A percentile compares a stretch with the other conserved stretches of the same genome.
phyloP scores from a whole-genome alignment of 176 grass and related monocot species.

The Carex myosuroides region DNA sequence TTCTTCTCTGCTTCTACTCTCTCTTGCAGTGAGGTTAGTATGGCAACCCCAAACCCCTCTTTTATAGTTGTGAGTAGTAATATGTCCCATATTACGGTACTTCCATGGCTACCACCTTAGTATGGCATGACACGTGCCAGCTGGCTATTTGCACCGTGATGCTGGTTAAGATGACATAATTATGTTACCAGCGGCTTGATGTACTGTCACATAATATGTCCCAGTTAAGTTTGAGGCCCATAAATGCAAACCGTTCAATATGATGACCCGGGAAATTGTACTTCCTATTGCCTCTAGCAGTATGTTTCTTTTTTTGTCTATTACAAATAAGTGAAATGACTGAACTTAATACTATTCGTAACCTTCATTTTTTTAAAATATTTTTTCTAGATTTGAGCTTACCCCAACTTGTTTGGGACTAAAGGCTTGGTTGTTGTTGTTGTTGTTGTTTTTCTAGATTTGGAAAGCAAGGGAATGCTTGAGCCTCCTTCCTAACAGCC shows the following conservation, averaged over 20 bases:
- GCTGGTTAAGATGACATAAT: not conserved
- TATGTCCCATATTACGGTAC: not conserved
- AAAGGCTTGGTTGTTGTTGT: too few species aligned
- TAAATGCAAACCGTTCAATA: not conserved
- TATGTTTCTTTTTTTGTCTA: not conserved
- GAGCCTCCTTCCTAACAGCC: slow-evolving; percentile 71
- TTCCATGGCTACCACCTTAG: not conserved
- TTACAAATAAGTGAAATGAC: not conserved
- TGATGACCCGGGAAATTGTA: not conserved
- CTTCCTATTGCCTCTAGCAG: not conserved
- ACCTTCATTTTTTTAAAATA: slow-evolving; percentile 5
- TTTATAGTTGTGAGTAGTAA: not conserved
- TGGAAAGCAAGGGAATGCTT: slow-evolving; percentile 98
- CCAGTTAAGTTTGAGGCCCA: not conserved
- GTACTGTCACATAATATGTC: not conserved
- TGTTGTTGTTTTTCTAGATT: slow-evolving; percentile 45
- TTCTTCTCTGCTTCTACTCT: slow-evolving; percentile 96
- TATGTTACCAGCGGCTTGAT: not conserved
- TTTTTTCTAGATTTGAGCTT: slow-evolving; percentile 60
- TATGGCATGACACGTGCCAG: not conserved
- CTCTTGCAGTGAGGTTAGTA: slow-evolving; percentile 64
- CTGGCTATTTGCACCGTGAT: not conserved
- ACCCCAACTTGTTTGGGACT: too few species aligned
- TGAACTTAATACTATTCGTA: not conserved
- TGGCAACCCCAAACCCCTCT: not conserved